Percentiles rank a stretch among this genome's conserved stretches.
These are phyloP conservation scores for Neurospora intermedia DNA, from an alignment of 495 filamentous ascomycete species.

Conservation along the genomic window DNA sequence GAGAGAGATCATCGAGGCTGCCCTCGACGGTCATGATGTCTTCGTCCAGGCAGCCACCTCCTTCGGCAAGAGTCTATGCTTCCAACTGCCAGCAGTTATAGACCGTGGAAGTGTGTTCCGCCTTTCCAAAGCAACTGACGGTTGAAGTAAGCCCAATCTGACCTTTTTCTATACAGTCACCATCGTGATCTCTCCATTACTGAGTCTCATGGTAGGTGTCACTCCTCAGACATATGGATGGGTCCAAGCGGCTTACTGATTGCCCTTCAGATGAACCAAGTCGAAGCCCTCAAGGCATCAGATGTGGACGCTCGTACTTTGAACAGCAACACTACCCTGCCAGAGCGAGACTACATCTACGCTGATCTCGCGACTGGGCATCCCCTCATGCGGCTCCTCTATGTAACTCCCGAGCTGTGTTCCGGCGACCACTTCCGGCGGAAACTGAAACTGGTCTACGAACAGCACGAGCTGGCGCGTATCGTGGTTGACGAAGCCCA, in stretches of 20 bases:
- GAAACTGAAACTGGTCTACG: slow-evolving; percentile 59
- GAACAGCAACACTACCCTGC: slow-evolving; percentile 62
- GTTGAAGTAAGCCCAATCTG: background rate
- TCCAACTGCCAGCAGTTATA: slow-evolving; percentile 82
- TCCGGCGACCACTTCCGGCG: slow-evolving; percentile 67
- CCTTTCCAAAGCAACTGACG: background rate
- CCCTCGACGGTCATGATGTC: slow-evolving; percentile 77
- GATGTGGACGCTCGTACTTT: slow-evolving; percentile 74
- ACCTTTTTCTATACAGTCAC: slow-evolving; percentile 46
- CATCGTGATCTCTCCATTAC: slow-evolving; percentile 79
- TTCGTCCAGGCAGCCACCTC: slow-evolving; percentile 95
- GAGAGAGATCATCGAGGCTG: slow-evolving; percentile 73
- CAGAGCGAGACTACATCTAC: slow-evolving; percentile 57
- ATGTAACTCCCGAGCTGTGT: slow-evolving; percentile 89
- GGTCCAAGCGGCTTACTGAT: background rate
- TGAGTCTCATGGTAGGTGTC: slow-evolving; percentile 72
- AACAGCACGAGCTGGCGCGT: slow-evolving; percentile 70
- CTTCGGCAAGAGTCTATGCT: slow-evolving; percentile 91
- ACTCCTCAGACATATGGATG: background rate
- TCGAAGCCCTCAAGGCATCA: slow-evolving; percentile 62
- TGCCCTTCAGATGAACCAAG: slow-evolving; percentile 68
- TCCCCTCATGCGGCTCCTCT: slow-evolving; percentile 71
- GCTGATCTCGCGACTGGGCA: slow-evolving; percentile 79
- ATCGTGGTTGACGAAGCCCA: slow-evolving; percentile 93
- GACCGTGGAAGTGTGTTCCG: slow-evolving; percentile 62